Conservation (phyloP, 2,329 filamentous ascomycete species). For the Botrytis medusae region DNA sequence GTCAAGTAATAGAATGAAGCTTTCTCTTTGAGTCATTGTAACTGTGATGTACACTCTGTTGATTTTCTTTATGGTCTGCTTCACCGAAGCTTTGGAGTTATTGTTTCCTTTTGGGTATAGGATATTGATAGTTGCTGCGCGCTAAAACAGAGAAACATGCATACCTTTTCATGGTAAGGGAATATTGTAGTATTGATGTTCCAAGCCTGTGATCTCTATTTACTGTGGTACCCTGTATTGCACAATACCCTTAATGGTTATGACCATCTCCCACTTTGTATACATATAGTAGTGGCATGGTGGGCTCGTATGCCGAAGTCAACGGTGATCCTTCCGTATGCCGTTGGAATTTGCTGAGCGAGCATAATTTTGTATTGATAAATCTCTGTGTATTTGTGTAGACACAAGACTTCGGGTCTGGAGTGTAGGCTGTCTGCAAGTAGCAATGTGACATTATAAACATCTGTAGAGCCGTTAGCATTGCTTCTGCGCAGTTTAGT, state of each 20-base stretch:
- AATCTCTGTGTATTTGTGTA: neutral
- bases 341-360: neutral
- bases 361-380: neutral
- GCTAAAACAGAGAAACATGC: neutral
- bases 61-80: neutral
- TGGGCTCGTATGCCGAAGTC: neutral
- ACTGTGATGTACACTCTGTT: neutral
- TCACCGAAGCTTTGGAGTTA: neutral
- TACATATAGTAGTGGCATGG: neutral
- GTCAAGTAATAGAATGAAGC: neutral
- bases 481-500: neutral
- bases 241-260: neutral
- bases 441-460: neutral
- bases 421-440: neutral
- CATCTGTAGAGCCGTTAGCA: neutral
- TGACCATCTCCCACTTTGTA: too few relatives aligned
- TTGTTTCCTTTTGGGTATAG: neutral
- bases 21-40: neutral
- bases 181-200: neutral
- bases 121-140: neutral
- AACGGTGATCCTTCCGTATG: neutral
- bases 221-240: too few relatives aligned
- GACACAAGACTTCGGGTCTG: neutral
- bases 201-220: neutral
- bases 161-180: too few relatives aligned